phyloP scores from a whole-genome alignment of 2,329 filamentous ascomycete genomes.

The Venturia carpophila region DNA sequence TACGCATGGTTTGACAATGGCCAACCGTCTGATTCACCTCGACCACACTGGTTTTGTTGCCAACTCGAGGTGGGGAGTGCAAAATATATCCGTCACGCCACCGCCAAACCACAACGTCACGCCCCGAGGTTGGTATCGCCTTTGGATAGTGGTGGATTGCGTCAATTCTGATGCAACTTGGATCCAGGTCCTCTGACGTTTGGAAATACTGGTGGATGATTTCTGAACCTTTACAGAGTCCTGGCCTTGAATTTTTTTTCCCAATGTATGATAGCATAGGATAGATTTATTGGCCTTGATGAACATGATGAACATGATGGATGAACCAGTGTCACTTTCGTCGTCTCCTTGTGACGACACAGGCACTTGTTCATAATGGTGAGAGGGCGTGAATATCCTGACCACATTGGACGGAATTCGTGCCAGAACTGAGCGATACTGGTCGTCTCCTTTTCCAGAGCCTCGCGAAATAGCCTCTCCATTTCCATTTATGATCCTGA shows the following conservation, averaged over 20 bases:
- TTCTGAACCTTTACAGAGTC: neutral
- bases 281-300: neutral
- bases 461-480: neutral
- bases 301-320: neutral
- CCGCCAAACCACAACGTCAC: conserved; percentile 49
- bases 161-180: conserved; percentile 31
- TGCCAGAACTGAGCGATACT: too few species aligned
- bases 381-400: too few species aligned
- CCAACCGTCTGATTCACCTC: conserved; percentile 49
- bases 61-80: conserved; percentile 24
- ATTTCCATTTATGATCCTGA: neutral
- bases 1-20: conserved; percentile 55
- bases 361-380: too few species aligned
- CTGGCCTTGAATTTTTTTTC: conserved; percentile 2
- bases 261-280: neutral
- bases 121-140: conserved; percentile 52
- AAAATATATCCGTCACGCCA: conserved; percentile 45
- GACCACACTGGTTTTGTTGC: conserved; percentile 43
- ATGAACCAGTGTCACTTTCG: too few species aligned
- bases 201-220: neutral
- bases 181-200: conserved; percentile 23
- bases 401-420: too few species aligned
- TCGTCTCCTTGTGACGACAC: too few species aligned
- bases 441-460: too few species aligned
- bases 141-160: conserved; percentile 52